A percentile compares a stretch with the other conserved stretches of the same genome.
phyloP scores from a whole-genome alignment of 225 moss, liverwort and hornwort genomes.

The Thuidium tamariscinum region DNA sequence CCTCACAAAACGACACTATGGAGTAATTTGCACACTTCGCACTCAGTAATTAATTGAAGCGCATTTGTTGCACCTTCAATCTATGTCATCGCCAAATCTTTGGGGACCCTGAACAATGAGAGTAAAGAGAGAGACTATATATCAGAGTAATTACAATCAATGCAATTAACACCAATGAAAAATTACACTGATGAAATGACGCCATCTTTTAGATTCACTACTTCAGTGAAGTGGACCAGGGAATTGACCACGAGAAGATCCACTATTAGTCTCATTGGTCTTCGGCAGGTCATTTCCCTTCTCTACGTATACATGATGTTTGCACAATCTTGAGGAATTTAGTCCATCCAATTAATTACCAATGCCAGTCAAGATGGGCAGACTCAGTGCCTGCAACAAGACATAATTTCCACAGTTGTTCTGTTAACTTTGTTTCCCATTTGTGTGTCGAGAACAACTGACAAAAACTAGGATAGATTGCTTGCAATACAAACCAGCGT shows the following conservation, averaged over 20 bases:
- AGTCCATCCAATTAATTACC: background rate
- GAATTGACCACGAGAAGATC: background rate
- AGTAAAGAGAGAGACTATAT: background rate
- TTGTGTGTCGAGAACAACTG: background rate
- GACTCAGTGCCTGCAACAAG: background rate
- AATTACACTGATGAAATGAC: background rate
- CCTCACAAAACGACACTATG: background rate
- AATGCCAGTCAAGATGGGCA: background rate
- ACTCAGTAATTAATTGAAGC: background rate
- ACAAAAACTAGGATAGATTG: background rate
- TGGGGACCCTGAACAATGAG: no score
- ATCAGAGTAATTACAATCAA: background rate
- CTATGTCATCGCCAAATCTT: background rate
- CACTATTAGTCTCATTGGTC: background rate
- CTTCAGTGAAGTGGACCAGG: no score
- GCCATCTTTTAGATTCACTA: background rate
- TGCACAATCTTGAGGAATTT: no score
- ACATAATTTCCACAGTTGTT: background rate
- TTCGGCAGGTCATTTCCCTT: background rate
- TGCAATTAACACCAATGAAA: background rate
- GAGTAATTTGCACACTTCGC: background rate
- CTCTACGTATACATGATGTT: background rate
- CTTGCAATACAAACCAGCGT: background rate
- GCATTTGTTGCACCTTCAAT: background rate
- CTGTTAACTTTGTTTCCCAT: background rate